Conservation (phyloP, 306 rosid species). For the Rubus idaeus region DNA sequence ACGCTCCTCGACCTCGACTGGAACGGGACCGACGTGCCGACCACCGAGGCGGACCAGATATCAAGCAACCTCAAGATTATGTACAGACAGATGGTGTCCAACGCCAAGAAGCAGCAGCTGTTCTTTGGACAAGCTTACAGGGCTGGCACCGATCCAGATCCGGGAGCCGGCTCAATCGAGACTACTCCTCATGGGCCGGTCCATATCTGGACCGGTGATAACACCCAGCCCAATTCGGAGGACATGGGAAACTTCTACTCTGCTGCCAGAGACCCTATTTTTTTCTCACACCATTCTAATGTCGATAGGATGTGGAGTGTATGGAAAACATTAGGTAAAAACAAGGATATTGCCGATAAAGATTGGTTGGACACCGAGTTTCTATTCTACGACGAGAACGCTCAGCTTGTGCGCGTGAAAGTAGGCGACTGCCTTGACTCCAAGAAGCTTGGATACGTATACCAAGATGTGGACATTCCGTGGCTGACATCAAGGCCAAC, state of each 20-base stretch:
- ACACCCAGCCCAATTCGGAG: conserved; percentile 43
- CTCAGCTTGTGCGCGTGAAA: conserved; percentile 52
- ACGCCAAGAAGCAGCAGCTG: conserved; percentile 34
- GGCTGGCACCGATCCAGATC: conserved; percentile 54
- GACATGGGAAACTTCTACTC: conserved; percentile 81
- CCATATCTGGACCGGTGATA: conserved; percentile 59
- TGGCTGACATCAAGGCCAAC: conserved; percentile 58
- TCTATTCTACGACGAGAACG: conserved; percentile 72
- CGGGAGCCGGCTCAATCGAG: conserved; percentile 55
- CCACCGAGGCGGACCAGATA: background rate
- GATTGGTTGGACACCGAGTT: conserved; percentile 70
- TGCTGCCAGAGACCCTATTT: conserved; percentile 73
- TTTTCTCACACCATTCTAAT: conserved; percentile 65
- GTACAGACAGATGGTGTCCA: conserved; percentile 71
- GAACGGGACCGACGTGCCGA: background rate
- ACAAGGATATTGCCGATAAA: conserved; percentile 35
- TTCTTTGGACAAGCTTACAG: conserved; percentile 58
- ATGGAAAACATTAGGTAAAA: conserved; percentile 63
- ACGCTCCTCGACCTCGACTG: conserved; percentile 47
- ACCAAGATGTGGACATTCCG: conserved; percentile 63
- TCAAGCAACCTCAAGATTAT: conserved; percentile 46
- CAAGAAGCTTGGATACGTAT: conserved; percentile 49
- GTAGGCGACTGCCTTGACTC: conserved; percentile 63
- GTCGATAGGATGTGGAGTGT: conserved; percentile 66
- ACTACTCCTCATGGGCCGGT: conserved; percentile 53